Evolutionary conservation across 805 yeast species (phyloP), one percentile per base, ranked within the genome.

Genomic region (Suhomyces faveliae): DNA sequence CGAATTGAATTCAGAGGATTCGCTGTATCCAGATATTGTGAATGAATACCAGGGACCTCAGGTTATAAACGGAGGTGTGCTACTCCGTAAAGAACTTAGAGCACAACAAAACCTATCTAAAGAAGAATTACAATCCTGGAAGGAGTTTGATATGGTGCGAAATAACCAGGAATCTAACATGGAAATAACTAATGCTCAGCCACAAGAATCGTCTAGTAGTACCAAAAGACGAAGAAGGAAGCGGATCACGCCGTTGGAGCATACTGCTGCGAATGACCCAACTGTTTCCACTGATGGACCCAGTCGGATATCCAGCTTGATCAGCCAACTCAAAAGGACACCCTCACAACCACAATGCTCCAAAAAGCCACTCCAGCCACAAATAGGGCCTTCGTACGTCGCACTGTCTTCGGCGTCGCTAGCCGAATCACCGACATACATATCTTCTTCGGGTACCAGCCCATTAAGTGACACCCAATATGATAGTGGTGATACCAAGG

Each of bases 101-200:
- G 69, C 62, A 19, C 39, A 53, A 7, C 62, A 61, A 46, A 61
- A 53, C 35, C 51, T 71, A 13, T 57, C 70, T 3, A 48, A 58
- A 15, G 77, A 71, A 13, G 77, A 72, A 48, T 51, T 61, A 5
- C 54, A 56, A 22, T 60, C 75, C 3, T 73, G 77, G 77, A 64
- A 61, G 21, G 35, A 63, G 35, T 69, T 70, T 48, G 73, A 71
- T 11, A 56, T 55, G 42, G 70, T 67, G 1, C 50, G 66, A 11
- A 49, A 50, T 25, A 56, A 53, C 4, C 41, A 13, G 9, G 49
- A 27, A 41, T 24, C 33, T 10, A 7, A n/a, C 20, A n/a, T 15
- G 8, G 39, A 45, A 9, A 5, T 15, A 12, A 11, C n/a, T 5
- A n/a, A 20, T 17, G 9, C 41, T 5, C n/a, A 38, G 2, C 35